Percentiles rank a stretch among this genome's conserved stretches.
Conservation (phyloP, 129 eudicot genomes). For the Silybum marianum region DNA sequence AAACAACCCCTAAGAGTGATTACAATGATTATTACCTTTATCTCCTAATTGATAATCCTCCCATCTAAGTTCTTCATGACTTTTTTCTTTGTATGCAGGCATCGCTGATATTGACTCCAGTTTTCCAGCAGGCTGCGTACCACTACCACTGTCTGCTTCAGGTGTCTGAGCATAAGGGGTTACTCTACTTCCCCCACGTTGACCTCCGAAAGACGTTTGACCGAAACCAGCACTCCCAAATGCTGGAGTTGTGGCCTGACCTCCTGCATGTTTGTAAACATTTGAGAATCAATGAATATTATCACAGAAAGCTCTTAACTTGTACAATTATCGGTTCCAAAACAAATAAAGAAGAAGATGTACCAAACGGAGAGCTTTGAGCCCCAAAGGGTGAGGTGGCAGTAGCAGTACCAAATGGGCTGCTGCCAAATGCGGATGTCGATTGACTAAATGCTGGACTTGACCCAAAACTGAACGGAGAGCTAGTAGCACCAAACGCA, state of each 20-base stretch:
- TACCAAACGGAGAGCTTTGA: conserved; percentile 81
- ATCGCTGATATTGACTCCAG: conserved; percentile 95
- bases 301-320: background rate
- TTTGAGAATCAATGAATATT: background rate
- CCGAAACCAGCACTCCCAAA: conserved; percentile 72
- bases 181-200: conserved; percentile 83
- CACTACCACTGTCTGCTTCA: conserved; percentile 63
- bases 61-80: conserved; percentile 98
- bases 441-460: conserved; percentile 75
- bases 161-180: conserved; percentile 76
- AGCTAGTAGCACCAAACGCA: conserved; percentile 61
- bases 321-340: background rate
- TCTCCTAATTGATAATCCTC: conserved; percentile 95
- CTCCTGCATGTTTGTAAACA: conserved; percentile 50
- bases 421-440: conserved; percentile 74
- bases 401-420: conserved; percentile 61
- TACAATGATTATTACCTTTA: conserved; percentile 57
- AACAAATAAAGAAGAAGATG: conserved; percentile 22
- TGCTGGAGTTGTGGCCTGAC: conserved; percentile 66
- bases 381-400: conserved; percentile 70
- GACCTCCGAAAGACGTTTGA: conserved; percentile 71
- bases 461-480: conserved; percentile 68
- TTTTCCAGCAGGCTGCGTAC: conserved; percentile 75
- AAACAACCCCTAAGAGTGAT: too few relatives aligned
- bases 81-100: conserved; percentile 88